Percentiles rank a stretch among this genome's conserved stretches.
phyloP scores from a whole-genome alignment of 2,329 filamentous ascomycete species.

The Colletotrichum cordylinicola region DNA sequence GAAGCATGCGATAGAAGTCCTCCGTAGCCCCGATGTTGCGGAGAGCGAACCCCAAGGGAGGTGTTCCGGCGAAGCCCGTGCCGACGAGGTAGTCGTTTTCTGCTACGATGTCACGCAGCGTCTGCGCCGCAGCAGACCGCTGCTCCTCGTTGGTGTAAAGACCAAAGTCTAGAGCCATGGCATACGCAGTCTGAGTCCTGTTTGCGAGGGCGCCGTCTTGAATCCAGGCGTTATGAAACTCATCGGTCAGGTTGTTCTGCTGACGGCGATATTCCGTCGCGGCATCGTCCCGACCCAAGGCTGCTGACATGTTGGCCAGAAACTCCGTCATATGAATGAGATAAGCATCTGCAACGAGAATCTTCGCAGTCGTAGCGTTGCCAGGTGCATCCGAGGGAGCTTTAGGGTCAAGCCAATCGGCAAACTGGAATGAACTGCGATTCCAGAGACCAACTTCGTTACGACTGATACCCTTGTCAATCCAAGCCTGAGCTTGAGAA shows the following conservation, averaged over 20 bases:
- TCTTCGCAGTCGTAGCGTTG: constrained; percentile 42
- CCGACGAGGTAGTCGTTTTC: constrained; percentile 40
- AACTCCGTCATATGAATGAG: constrained; percentile 47
- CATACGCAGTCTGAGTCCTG: constrained; percentile 45
- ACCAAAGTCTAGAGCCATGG: constrained; percentile 42
- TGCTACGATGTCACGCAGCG: constrained; percentile 36
- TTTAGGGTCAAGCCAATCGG: constrained; percentile 56
- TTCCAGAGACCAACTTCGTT: constrained; percentile 45
- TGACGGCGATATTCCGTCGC: constrained; percentile 27
- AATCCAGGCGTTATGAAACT: constrained; percentile 39
- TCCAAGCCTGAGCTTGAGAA: constrained; percentile 43
- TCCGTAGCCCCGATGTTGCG: constrained; percentile 31
- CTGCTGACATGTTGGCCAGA: constrained; percentile 37
- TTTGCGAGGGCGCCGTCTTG: constrained; percentile 34
- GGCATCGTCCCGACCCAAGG: constrained; percentile 34
- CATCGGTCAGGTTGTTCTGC: constrained; percentile 23
- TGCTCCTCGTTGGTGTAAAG: constrained; percentile 31
- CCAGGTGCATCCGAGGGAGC: constrained; percentile 45
- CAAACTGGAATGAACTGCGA: constrained; percentile 38
- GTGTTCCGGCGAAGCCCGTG: constrained; percentile 51
- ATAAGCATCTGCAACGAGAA: constrained; percentile 52
- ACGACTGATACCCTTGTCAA: constrained; percentile 40
- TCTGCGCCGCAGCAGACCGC: constrained; percentile 26
- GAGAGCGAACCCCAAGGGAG: constrained; percentile 38
- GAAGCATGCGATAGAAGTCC: constrained; percentile 52